Percentiles rank a stretch among this genome's conserved stretches.
phyloP scores from a whole-genome alignment of 768 basidiomycete genomes.

The Mycena belliarum region DNA sequence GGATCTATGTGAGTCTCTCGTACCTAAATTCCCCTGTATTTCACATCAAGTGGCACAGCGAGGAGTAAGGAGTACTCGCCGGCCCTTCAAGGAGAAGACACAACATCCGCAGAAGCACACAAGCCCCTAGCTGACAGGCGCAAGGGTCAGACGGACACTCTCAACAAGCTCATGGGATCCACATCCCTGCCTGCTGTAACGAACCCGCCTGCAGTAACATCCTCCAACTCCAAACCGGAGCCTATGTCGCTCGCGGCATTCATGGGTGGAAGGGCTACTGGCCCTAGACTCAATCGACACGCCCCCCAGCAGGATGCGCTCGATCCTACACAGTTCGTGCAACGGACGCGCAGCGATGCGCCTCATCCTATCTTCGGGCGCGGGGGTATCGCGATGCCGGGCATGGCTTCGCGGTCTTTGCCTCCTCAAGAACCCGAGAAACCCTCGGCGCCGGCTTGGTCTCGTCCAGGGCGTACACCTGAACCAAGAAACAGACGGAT shows the following conservation, averaged over 20 bases:
- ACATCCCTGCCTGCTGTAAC: neutral
- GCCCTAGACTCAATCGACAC: conserved; percentile 71
- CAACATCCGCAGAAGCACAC: conserved; percentile 13
- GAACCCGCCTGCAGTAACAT: neutral
- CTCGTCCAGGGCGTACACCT: conserved; percentile 17
- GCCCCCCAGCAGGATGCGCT: conserved; percentile 70
- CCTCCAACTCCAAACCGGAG: conserved; percentile 34
- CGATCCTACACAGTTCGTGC: conserved; percentile 67
- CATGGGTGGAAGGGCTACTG: conserved; percentile 77
- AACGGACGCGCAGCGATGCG: conserved; percentile 48
- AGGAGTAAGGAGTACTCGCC: conserved; percentile 27
- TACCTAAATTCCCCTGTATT: neutral
- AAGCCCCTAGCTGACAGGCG: conserved; percentile 34
- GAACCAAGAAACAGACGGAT: conserved; percentile 26
- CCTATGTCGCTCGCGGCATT: conserved; percentile 78
- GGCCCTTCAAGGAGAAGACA: conserved; percentile 25
- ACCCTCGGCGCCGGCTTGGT: neutral
- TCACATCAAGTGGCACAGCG: conserved; percentile 6
- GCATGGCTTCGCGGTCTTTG: conserved; percentile 43
- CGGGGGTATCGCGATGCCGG: conserved; percentile 76
- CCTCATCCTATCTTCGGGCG: conserved; percentile 79
- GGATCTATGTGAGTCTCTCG: conserved; percentile 47
- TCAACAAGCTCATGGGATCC: conserved; percentile 47
- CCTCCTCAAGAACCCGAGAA: conserved; percentile 2
- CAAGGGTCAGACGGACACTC: conserved; percentile 44